Evolutionary conservation across 129 eudicot species (phyloP).

Genomic region (Saposhnikovia divaricata): DNA sequence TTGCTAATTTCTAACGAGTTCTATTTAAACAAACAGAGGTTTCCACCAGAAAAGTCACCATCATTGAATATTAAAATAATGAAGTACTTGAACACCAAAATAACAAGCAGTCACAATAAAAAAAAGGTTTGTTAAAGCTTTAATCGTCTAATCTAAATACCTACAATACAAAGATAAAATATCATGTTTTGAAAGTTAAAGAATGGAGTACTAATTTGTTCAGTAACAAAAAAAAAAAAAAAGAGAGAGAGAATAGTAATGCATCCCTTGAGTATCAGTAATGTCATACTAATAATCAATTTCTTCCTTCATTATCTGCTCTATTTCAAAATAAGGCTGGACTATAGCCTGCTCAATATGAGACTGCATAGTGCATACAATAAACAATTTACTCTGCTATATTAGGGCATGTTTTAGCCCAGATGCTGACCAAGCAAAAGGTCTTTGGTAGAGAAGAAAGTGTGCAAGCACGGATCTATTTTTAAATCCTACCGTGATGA

Average conservation of each 20-base stretch:
- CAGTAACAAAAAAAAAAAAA: too few relatives aligned
- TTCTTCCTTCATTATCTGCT: background rate
- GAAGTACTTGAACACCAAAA: background rate
- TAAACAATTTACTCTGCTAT: background rate
- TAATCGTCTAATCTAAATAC: too few relatives aligned
- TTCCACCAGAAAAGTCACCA: background rate
- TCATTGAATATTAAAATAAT: background rate
- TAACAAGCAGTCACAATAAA: background rate
- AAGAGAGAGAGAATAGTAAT: too few relatives aligned
- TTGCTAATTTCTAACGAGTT: background rate
- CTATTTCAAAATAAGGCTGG: background rate
- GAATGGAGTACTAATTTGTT: background rate
- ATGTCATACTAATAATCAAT: background rate
- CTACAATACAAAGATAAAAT: background rate
- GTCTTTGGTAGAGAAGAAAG: background rate
- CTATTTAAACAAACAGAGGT: background rate
- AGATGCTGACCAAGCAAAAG: background rate
- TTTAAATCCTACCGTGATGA: background rate
- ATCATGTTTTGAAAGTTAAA: background rate
- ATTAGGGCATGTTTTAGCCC: background rate
- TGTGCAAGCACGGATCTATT: background rate
- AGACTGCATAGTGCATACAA: background rate
- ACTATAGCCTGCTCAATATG: background rate
- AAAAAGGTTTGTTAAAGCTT: background rate
- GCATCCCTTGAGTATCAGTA: background rate